A percentile compares a stretch with the other conserved stretches of the same genome.
These are phyloP conservation scores for Oryza rufipogon DNA, from an alignment of 176 grass and related monocot species.

Conservation along the genomic window DNA sequence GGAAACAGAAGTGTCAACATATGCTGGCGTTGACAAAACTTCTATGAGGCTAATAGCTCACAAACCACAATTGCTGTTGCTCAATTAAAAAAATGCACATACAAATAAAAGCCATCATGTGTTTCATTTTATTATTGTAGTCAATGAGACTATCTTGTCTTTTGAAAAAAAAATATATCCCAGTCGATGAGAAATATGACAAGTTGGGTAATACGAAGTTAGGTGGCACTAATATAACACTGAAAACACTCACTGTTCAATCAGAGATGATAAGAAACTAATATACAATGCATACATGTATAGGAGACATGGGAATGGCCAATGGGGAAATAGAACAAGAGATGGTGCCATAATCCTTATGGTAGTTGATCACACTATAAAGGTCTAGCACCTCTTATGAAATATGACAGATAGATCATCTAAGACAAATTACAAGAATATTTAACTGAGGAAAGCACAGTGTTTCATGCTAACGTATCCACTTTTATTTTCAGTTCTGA, in stretches of 20 bases:
- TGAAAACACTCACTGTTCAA: background rate
- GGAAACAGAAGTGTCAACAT: slow-evolving; percentile 5
- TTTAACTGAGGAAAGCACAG: background rate
- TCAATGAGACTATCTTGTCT: background rate
- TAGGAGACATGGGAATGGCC: background rate
- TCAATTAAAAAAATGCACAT: background rate
- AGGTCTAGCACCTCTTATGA: slow-evolving; percentile 1
- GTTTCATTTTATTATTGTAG: slow-evolving; percentile 28
- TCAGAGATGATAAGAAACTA: slow-evolving; percentile 18
- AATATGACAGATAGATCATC: background rate
- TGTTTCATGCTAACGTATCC: slow-evolving; percentile 7
- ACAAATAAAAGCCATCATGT: background rate
- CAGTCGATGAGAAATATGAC: background rate
- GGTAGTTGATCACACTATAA: background rate
- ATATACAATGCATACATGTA: background rate
- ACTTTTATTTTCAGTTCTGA: slow-evolving; percentile 9
- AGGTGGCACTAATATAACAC: background rate
- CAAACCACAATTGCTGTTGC: background rate
- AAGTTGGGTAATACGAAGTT: background rate
- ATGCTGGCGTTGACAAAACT: slow-evolving; percentile 10
- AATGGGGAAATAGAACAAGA: background rate
- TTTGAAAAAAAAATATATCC: background rate
- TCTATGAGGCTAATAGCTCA: background rate
- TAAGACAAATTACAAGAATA: slow-evolving; percentile 12
- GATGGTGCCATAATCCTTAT: background rate